A percentile compares a stretch with the other conserved stretches of the same genome.
phyloP scores from a whole-genome alignment of 257 asterid species.

The Scutellaria barbata region DNA sequence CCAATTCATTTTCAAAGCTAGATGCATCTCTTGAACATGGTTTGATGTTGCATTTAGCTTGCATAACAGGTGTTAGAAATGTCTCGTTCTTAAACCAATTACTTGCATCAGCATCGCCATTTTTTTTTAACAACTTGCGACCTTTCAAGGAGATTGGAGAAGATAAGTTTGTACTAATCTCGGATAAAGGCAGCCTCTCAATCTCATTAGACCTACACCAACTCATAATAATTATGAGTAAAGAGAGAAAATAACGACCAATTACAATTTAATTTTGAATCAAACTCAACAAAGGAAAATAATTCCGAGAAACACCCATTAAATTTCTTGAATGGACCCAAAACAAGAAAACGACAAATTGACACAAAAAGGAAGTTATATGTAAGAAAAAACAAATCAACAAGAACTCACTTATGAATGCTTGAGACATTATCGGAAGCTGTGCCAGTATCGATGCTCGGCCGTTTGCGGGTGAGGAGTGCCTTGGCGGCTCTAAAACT shows the following conservation, averaged over 20 bases:
- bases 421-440: conserved; percentile 24
- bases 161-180: conserved; percentile 50
- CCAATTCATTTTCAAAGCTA: conserved; percentile 28
- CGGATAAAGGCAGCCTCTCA: conserved; percentile 63
- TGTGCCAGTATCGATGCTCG: conserved; percentile 36
- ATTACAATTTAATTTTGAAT: neutral
- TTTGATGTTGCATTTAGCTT: conserved; percentile 29
- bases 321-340: conserved; percentile 2
- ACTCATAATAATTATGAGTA: neutral
- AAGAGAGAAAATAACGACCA: neutral
- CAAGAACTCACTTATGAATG: conserved; percentile 42
- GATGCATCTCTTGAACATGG: conserved; percentile 29
- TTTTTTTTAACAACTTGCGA: conserved; percentile 32
- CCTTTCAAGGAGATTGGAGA: conserved; percentile 36
- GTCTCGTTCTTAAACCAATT: conserved; percentile 35
- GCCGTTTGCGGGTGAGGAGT: conserved; percentile 76
- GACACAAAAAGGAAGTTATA: neutral
- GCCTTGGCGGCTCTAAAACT: conserved; percentile 87
- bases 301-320: neutral
- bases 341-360: neutral
- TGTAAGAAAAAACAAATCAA: neutral
- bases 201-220: conserved; percentile 46
- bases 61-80: conserved; percentile 37
- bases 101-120: conserved; percentile 23
- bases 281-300: neutral